These are phyloP conservation scores for Aspergillus tamarii DNA, from an alignment of 2,329 filamentous ascomycete species.

Conservation along the genomic window DNA sequence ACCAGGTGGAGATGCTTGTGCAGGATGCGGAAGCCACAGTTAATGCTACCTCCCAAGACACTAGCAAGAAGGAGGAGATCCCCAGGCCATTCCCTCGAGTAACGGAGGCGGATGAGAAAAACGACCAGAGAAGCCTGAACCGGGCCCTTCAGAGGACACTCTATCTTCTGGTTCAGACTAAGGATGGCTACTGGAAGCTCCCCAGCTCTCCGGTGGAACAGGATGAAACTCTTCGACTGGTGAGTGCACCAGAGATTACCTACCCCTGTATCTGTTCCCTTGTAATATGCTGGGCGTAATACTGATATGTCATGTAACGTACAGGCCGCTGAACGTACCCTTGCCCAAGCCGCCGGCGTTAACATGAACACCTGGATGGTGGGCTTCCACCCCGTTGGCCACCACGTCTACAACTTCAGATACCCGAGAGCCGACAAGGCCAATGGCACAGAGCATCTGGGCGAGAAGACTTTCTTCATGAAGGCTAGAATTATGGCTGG, in stretches of 20 bases:
- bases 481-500: constrained; percentile 96
- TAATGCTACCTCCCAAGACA: constrained; percentile 44
- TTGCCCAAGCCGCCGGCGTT: constrained; percentile 75
- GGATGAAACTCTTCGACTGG: constrained; percentile 79
- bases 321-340: constrained; percentile 79
- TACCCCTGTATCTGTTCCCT: background rate
- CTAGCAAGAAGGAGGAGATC: constrained; percentile 63
- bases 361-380: constrained; percentile 99
- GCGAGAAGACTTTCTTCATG: constrained; percentile 91
- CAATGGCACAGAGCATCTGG: constrained; percentile 51
- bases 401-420: constrained; percentile 66
- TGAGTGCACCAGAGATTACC: constrained; percentile 52
- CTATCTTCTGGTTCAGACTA: constrained; percentile 79
- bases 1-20: constrained; percentile 69
- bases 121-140: constrained; percentile 78
- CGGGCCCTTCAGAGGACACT: constrained; percentile 78
- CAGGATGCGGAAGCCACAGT: constrained; percentile 68
- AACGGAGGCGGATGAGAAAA: constrained; percentile 76
- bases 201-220: constrained; percentile 70
- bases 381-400: constrained; percentile 84
- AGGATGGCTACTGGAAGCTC: constrained; percentile 77
- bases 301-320: constrained; percentile 8
- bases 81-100: constrained; percentile 70
- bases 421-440: constrained; percentile 49
- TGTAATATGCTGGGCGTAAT: background rate